Percentiles rank a stretch among this genome's conserved stretches.
Conservation (phyloP, 225 moss, liverwort and hornwort genomes). For the Pleurozium schreberi region DNA sequence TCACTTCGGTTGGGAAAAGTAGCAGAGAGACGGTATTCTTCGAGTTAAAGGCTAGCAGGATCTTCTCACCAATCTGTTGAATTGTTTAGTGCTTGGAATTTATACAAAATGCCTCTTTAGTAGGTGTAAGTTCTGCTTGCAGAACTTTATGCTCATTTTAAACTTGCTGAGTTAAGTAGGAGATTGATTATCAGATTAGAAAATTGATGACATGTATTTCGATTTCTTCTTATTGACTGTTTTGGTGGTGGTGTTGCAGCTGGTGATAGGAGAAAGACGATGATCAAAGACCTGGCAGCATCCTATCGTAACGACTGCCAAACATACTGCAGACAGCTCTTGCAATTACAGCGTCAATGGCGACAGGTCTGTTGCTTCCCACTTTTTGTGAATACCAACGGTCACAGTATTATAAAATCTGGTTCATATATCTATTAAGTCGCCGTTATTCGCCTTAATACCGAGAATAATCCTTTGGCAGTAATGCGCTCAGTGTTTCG, state of each 20-base stretch:
- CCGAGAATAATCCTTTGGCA: background rate
- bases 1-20: background rate
- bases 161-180: background rate
- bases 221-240: background rate
- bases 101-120: background rate
- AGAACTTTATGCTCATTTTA: background rate
- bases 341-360: slow-evolving; percentile 68
- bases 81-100: background rate
- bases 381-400: background rate
- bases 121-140: background rate
- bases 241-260: slow-evolving; percentile 26
- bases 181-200: background rate
- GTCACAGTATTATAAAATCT: background rate
- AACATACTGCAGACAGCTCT: slow-evolving; percentile 57
- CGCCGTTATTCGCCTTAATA: background rate
- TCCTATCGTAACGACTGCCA: slow-evolving; percentile 57
- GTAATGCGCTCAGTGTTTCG: background rate
- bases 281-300: slow-evolving; percentile 63
- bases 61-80: background rate
- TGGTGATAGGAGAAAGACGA: slow-evolving; percentile 49
- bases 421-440: background rate
- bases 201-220: background rate
- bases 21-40: background rate
- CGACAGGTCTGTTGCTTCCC: slow-evolving; percentile 32
- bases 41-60: background rate